These are phyloP conservation scores for Plasmodium knowlesi DNA, from an alignment of 169 alveolate species.

Conservation along the genomic window DNA sequence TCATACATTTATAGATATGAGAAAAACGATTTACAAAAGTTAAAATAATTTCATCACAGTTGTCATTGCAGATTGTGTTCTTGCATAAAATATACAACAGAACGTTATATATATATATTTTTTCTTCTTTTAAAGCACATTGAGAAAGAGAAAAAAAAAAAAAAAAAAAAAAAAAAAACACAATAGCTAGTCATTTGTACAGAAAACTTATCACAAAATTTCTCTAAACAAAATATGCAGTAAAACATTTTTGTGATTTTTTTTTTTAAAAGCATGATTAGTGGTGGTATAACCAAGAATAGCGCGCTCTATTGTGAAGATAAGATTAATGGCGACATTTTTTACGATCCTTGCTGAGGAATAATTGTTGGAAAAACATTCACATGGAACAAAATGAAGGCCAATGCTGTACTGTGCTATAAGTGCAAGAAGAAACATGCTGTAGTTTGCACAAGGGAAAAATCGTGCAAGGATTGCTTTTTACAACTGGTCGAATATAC, in stretches of 20 bases:
- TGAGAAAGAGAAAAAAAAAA: neutral
- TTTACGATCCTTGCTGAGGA: slow-evolving; percentile 11
- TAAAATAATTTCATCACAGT: neutral
- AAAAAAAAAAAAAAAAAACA: neutral
- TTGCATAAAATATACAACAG: neutral
- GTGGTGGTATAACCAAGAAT: neutral
- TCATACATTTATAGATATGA: neutral
- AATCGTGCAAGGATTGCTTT: slow-evolving; percentile 66
- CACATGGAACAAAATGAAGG: neutral
- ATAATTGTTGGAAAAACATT: neutral
- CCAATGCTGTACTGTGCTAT: slow-evolving; percentile 20
- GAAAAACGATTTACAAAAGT: neutral
- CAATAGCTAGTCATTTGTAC: neutral
- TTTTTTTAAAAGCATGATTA: neutral
- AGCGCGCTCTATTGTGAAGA: neutral
- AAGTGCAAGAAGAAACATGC: slow-evolving; percentile 69
- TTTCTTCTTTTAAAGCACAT: neutral
- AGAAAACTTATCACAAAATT: neutral
- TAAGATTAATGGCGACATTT: neutral
- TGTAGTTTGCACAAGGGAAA: slow-evolving; percentile 50
- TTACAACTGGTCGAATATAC: slow-evolving; percentile 59
- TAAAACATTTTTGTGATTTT: neutral
- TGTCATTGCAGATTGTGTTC: neutral
- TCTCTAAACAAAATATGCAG: neutral
- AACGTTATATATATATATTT: neutral